Percentiles rank a stretch among this genome's conserved stretches.
phyloP scores from a whole-genome alignment of 345 rosid species.

The Pistacia integerrima region DNA sequence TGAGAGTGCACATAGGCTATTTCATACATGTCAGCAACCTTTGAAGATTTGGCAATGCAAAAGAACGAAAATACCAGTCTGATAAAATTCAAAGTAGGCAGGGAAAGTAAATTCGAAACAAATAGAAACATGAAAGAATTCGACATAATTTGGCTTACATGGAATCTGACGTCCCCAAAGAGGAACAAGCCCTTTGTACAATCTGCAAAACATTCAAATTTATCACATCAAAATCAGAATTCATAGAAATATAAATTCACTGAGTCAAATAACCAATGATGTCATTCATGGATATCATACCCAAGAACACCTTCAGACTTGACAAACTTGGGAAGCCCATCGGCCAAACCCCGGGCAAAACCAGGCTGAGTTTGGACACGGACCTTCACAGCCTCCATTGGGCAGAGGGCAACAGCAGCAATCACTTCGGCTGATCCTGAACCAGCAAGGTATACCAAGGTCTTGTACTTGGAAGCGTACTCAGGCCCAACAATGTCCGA shows the following conservation, averaged over 20 bases:
- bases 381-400: conserved; percentile 95
- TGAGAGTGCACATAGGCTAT: too few relatives aligned
- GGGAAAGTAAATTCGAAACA: not conserved
- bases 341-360: conserved; percentile 87
- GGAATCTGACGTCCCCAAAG: conserved; percentile 99
- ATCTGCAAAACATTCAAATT: conserved; percentile 42
- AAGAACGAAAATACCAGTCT: not conserved
- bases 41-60: not conserved
- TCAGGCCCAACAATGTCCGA: conserved; percentile 96
- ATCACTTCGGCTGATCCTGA: conserved; percentile 93
- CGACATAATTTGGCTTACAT: conserved; percentile 48
- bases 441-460: conserved; percentile 89
- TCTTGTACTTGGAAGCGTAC: conserved; percentile 78
- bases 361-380: conserved; percentile 97
- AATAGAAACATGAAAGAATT: not conserved
- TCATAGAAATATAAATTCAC: not conserved
- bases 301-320: conserved; percentile 74
- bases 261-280: not conserved
- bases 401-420: conserved; percentile 93
- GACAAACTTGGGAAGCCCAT: conserved; percentile 87
- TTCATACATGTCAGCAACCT: not conserved
- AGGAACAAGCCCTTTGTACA: conserved; percentile 86
- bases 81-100: not conserved
- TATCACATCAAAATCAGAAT: not conserved
- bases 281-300: conserved; percentile 30